Evolutionary conservation across 768 basidiomycete species (phyloP).

Genomic region (Lactarius akahatsu): DNA sequence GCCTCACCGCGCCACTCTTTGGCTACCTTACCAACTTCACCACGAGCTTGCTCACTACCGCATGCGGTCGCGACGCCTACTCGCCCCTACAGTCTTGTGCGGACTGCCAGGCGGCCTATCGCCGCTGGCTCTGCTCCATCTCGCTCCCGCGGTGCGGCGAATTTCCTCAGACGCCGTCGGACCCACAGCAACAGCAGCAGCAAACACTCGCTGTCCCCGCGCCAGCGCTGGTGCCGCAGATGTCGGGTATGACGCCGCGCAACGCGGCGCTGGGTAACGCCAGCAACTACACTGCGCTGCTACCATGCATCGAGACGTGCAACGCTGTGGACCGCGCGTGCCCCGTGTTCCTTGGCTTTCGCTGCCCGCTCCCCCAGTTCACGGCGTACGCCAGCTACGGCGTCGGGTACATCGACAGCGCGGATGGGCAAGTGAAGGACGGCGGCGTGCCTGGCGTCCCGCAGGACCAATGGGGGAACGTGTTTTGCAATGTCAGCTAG

Average conservation of each 20-base stretch:
- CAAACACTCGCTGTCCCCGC: slow-evolving; percentile 32
- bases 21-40: slow-evolving; percentile 73
- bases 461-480: slow-evolving; percentile 70
- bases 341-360: slow-evolving; percentile 67
- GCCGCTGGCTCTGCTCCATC: slow-evolving; percentile 72
- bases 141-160: slow-evolving; percentile 78
- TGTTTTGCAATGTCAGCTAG: slow-evolving; percentile 61
- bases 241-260: slow-evolving; percentile 43
- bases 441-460: slow-evolving; percentile 52
- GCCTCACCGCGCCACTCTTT: slow-evolving; percentile 51
- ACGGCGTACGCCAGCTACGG: slow-evolving; percentile 72
- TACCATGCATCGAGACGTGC: slow-evolving; percentile 82
- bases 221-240: slow-evolving; percentile 48
- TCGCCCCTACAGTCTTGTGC: slow-evolving; percentile 75
- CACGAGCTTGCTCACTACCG: slow-evolving; percentile 62
- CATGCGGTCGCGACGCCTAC: slow-evolving; percentile 79
- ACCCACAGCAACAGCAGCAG: slow-evolving; percentile 31
- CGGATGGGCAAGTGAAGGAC: slow-evolving; percentile 45
- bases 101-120: slow-evolving; percentile 72
- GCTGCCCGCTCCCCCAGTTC: slow-evolving; percentile 59
- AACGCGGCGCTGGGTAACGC: slow-evolving; percentile 51
- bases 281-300: slow-evolving; percentile 54
- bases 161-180: slow-evolving; percentile 38
- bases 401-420: slow-evolving; percentile 68
- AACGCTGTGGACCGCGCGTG: slow-evolving; percentile 71